These are phyloP conservation scores for Glomus cerebriforme DNA, from an alignment of 192 early-diverging fungal species.

Conservation along the genomic window DNA sequence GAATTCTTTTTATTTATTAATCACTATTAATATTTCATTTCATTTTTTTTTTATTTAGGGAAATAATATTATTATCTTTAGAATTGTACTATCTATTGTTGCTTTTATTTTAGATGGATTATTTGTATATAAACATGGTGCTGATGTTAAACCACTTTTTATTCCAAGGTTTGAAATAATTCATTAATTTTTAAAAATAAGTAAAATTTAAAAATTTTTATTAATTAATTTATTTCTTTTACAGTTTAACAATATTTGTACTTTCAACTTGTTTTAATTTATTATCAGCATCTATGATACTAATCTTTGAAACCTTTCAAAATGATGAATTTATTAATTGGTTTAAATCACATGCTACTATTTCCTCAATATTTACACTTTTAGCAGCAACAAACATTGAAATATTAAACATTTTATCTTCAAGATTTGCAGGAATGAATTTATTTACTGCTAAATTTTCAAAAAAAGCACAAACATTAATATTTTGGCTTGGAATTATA, in stretches of 20 bases:
- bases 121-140: not conserved
- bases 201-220: not conserved
- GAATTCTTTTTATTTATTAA: too few species aligned
- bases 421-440: not conserved
- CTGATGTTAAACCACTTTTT: not conserved
- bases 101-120: not conserved
- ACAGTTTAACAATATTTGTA: not conserved
- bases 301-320: not conserved
- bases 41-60: too few species aligned
- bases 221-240: not conserved
- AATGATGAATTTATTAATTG: not conserved
- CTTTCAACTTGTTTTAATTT: too few species aligned
- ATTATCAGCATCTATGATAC: too few species aligned
- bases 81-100: not conserved
- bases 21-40: too few species aligned
- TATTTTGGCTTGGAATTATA: not conserved
- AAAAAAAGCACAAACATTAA: not conserved
- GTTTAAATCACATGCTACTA: not conserved
- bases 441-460: not conserved
- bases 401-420: not conserved
- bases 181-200: not conserved
- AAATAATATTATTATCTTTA: not conserved
- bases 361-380: not conserved
- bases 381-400: not conserved
- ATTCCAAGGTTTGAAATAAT: not conserved